Evolutionary conservation across 192 early-diverging fungal species (phyloP), one percentile per base, ranked within the genome.

Genomic region (Coemansia furcata): DNA sequence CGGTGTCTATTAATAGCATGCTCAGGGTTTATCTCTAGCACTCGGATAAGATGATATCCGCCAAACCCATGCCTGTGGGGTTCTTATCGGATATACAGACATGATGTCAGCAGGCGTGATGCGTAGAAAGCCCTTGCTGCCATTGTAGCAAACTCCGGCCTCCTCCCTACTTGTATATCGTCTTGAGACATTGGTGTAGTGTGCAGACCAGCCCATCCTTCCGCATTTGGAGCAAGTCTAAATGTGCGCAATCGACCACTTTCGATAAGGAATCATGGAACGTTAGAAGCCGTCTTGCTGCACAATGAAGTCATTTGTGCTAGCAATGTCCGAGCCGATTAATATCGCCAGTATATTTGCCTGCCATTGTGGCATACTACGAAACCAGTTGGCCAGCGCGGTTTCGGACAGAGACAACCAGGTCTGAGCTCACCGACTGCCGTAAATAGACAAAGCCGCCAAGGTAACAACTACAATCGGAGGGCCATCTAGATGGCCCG

Each of bases 1-100:
- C 39, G 9, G 64, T 17, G 44, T 46, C 65, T 67, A 67, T 67
- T 47, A 44, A 46, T 67, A 67, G 65, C 9, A 3, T 30, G 29
- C 26, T 5, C 50, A 54, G 50, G 50, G 50, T 54, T 54, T 54
- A 14, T 30, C 14, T 26, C 50, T 30, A 54, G 12, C 12, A 12
- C 30, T 30, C 21, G 50, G 29, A 29, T 3, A 14, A 29, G 50
- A 15, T 21, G 14, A 15, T 21, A 17, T 47, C 19, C 46, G 19
- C 10, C 46, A 21, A n/a, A n/a, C 43, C 15, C 43, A n/a, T 8
- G 46, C 19, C n/a, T 21, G 46, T n/a, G 43, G 43, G 15, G 46
- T 19, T 8, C 46, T 47, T 47, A 21, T 47, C 46, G 46, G 46
- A 59, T 30, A 59, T 14, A 17, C n/a, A 30, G 7, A 26, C 15